phyloP scores from a whole-genome alignment of 306 rosid genomes.

The Vigna unguiculata region DNA sequence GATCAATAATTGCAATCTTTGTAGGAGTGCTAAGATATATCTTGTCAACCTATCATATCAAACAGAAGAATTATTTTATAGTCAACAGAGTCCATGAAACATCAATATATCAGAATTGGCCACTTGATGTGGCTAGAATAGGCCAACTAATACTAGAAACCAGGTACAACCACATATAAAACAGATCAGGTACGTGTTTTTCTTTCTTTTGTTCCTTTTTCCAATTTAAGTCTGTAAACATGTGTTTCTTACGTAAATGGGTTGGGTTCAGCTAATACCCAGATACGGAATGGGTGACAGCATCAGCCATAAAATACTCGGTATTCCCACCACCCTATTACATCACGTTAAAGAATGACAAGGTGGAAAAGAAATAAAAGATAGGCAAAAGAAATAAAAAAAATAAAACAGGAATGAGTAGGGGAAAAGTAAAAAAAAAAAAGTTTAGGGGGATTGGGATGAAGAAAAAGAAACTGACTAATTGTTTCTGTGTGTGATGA shows the following conservation, averaged over 20 bases:
- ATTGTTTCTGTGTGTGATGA: constrained; percentile 7
- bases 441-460: background rate
- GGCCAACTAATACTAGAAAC: constrained; percentile 5
- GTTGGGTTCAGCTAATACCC: constrained; percentile 8
- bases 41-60: constrained; percentile 80
- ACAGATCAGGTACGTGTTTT: background rate
- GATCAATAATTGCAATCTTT: constrained; percentile 96
- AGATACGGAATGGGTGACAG: constrained; percentile 18
- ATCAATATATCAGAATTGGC: constrained; percentile 29
- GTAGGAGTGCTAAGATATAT: constrained; percentile 94
- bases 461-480: background rate
- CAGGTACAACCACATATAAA: background rate
- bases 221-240: background rate
- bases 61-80: constrained; percentile 36
- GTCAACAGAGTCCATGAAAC: constrained; percentile 26
- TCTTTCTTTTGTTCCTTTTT: background rate
- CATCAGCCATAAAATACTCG: background rate
- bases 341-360: background rate
- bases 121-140: constrained; percentile 15
- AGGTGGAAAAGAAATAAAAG: background rate
- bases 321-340: constrained; percentile 1
- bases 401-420: background rate
- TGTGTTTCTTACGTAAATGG: constrained; percentile 19
- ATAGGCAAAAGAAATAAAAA: background rate
- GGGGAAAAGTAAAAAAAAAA: background rate